Percentiles rank a stretch among this genome's conserved stretches.
Evolutionary conservation across 2,329 filamentous ascomycete genomes (phyloP).

Genomic region (Chaetomium sp.): DNA sequence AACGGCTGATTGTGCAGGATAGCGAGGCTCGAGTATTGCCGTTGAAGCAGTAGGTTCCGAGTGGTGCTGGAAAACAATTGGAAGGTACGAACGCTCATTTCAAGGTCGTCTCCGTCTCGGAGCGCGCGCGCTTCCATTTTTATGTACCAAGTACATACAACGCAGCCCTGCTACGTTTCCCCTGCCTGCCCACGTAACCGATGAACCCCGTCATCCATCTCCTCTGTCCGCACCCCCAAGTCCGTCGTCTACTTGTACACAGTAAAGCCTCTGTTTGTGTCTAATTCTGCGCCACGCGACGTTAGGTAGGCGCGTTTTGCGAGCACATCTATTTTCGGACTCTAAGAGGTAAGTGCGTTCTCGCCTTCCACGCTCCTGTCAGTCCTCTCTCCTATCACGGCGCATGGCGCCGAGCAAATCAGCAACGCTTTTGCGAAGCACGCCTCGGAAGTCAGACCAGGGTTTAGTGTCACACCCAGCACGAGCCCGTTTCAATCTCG

Average conservation of each 20-base stretch:
- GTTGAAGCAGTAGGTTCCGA: neutral
- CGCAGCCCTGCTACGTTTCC: neutral
- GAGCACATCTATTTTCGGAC: constrained; percentile 21
- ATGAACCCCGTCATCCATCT: neutral
- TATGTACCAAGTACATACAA: neutral
- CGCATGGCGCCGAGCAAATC: constrained; percentile 26
- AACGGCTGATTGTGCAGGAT: constrained; percentile 3
- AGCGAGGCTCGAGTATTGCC: neutral
- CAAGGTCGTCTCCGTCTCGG: neutral
- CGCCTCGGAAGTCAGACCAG: constrained; percentile 34
- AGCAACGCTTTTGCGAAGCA: constrained; percentile 21
- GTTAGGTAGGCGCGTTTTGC: constrained; percentile 13
- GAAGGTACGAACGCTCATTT: neutral
- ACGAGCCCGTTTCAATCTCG: constrained; percentile 45
- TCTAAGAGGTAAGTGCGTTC: constrained; percentile 20
- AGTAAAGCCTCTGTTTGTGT: constrained; percentile 4
- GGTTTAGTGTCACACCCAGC: constrained; percentile 33
- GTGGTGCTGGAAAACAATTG: neutral
- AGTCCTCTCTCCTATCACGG: constrained; percentile 15
- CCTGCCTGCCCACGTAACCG: neutral
- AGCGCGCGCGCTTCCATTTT: neutral
- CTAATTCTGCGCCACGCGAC: constrained; percentile 22
- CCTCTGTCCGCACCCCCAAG: neutral
- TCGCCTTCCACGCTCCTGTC: constrained; percentile 9
- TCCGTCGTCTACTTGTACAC: too few species aligned